Evolutionary conservation across 116 monocot species (phyloP).

Genomic region (Trichopus zeylanicus): DNA sequence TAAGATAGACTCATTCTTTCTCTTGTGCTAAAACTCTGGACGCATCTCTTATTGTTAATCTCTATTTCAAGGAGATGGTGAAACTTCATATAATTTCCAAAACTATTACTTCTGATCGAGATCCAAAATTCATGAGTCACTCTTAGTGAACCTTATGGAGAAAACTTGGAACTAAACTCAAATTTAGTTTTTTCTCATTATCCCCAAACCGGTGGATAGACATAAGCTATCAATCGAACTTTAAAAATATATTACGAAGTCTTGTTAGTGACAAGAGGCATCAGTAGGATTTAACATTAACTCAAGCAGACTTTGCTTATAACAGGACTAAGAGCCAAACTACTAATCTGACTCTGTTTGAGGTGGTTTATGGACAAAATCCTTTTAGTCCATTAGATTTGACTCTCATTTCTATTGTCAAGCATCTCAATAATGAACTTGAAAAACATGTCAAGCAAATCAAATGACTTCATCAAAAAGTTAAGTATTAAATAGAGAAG

Average conservation of each 20-base stretch:
- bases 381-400: constrained; percentile 3
- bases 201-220: constrained; percentile 12
- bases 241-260: not conserved
- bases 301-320: constrained; percentile 7
- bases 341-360: not conserved
- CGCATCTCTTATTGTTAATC: no score
- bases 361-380: constrained; percentile 3
- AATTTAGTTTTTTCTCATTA: not conserved
- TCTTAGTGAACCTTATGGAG: constrained; percentile 11
- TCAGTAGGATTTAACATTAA: constrained; percentile 4
- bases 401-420: not conserved
- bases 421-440: not conserved
- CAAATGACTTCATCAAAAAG: no score
- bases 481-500: no score
- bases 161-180: not conserved
- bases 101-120: no score
- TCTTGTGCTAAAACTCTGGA: no score
- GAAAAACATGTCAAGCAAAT: no score
- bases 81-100: no score
- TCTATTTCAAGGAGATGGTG: no score
- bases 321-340: not conserved
- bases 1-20: no score
- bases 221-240: constrained; percentile 6
- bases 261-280: not conserved
- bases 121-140: constrained; percentile 7